These are phyloP conservation scores for Leccinellum rugosiceps DNA, from an alignment of 768 basidiomycete species.

Conservation along the genomic window DNA sequence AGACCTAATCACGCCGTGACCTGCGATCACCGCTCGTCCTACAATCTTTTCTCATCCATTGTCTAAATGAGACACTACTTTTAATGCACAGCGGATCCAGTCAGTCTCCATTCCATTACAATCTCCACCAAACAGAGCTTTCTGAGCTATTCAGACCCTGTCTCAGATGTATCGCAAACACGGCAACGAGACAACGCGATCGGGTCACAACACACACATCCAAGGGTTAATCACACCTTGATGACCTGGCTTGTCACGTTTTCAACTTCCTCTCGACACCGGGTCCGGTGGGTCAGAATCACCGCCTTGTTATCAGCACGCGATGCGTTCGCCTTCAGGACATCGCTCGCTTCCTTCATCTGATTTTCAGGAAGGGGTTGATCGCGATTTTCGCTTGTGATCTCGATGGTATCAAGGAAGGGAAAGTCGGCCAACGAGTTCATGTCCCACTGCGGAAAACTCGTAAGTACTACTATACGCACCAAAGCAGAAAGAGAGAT, in stretches of 20 bases:
- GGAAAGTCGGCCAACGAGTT: background rate
- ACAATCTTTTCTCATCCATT: too few relatives aligned
- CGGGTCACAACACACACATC: background rate
- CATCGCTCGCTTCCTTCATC: background rate
- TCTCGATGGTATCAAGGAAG: conserved; percentile 7
- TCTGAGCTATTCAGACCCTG: background rate
- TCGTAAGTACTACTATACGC: background rate
- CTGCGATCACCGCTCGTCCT: too few relatives aligned
- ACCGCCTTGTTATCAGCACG: conserved; percentile 1
- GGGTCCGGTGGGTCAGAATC: background rate
- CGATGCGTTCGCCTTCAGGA: conserved; percentile 7
- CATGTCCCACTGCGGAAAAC: background rate
- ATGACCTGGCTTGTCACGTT: background rate
- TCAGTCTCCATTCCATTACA: too few relatives aligned
- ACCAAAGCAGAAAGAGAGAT: background rate
- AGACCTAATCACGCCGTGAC: too few relatives aligned
- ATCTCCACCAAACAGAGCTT: background rate
- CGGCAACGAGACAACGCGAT: background rate
- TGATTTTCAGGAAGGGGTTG: background rate
- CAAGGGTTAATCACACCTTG: conserved; percentile 2
- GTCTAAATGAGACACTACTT: too few relatives aligned
- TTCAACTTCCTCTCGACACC: background rate
- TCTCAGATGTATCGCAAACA: background rate
- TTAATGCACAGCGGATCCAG: too few relatives aligned
- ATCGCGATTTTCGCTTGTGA: background rate